These are phyloP conservation scores for Syncephalis plumigaleata DNA, from an alignment of 371 early-diverging fungal genomes.

Conservation along the genomic window DNA sequence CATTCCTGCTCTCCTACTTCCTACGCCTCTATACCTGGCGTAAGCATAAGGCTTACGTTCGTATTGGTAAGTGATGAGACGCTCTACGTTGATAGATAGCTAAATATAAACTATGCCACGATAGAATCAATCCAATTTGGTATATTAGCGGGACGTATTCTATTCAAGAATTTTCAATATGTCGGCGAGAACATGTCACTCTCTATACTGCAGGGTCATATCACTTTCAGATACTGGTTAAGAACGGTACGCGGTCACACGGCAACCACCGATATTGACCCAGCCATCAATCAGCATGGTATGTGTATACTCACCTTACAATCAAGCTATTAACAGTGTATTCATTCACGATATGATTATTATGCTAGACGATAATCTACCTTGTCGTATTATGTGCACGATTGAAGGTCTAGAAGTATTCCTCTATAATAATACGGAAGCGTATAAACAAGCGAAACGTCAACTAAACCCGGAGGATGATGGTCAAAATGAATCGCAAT, in stretches of 20 bases:
- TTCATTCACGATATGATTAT: neutral
- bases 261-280: slow-evolving; percentile 13
- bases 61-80: slow-evolving; percentile 33
- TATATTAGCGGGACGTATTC: slow-evolving; percentile 55
- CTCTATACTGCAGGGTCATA: slow-evolving; percentile 53
- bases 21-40: slow-evolving; percentile 57
- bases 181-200: slow-evolving; percentile 55
- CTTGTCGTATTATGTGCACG: slow-evolving; percentile 47
- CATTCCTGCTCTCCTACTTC: slow-evolving; percentile 36
- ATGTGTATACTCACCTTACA: slow-evolving; percentile 3
- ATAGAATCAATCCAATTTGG: slow-evolving; percentile 61
- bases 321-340: neutral
- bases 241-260: slow-evolving; percentile 34
- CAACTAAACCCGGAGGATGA: slow-evolving; percentile 16
- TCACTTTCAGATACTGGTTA: slow-evolving; percentile 65
- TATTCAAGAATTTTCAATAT: slow-evolving; percentile 65
- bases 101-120: neutral
- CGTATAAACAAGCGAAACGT: slow-evolving; percentile 42
- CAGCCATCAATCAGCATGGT: slow-evolving; percentile 7
- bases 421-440: slow-evolving; percentile 62
- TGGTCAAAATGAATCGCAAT: neutral
- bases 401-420: slow-evolving; percentile 72
- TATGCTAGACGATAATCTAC: slow-evolving; percentile 3
- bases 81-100: neutral
- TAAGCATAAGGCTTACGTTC: slow-evolving; percentile 43